A percentile compares a stretch with the other conserved stretches of the same genome.
Evolutionary conservation across 148 eudicot genomes (phyloP).

Genomic region (Mesembryanthemum crystallinum): DNA sequence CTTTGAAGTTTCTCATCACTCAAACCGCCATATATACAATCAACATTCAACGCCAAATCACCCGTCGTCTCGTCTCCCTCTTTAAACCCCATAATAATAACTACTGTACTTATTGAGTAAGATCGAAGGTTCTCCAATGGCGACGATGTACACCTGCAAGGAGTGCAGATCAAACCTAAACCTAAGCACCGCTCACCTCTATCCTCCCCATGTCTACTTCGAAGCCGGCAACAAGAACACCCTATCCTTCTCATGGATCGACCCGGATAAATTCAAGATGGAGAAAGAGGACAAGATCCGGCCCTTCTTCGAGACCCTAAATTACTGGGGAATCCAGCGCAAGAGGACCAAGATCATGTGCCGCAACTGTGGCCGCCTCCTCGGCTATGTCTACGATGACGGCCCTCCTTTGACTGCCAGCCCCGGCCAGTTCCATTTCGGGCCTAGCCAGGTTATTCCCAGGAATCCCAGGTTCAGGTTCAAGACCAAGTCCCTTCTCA

Average conservation of each 20-base stretch:
- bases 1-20: neutral
- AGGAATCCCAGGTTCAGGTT: conserved; percentile 79
- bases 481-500: conserved; percentile 49
- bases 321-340: conserved; percentile 91
- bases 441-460: conserved; percentile 82
- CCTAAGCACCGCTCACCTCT: conserved; percentile 51
- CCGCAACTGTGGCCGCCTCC: conserved; percentile 41
- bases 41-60: neutral
- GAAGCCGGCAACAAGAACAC: conserved; percentile 88
- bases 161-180: conserved; percentile 60
- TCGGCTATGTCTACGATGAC: conserved; percentile 72
- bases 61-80: neutral
- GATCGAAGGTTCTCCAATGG: conserved; percentile 34
- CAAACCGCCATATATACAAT: neutral
- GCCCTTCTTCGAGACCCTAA: conserved; percentile 78
- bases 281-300: conserved; percentile 64
- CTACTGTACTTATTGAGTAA: neutral
- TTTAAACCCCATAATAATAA: neutral
- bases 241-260: conserved; percentile 69
- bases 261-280: conserved; percentile 48
- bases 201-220: conserved; percentile 72
- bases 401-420: conserved; percentile 60
- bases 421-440: conserved; percentile 61
- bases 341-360: conserved; percentile 64
- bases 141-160: conserved; percentile 64